Evolutionary conservation across 2,329 filamentous ascomycete species (phyloP), one percentile per base, ranked within the genome.

Genomic region (Alternaria brassicicola): DNA sequence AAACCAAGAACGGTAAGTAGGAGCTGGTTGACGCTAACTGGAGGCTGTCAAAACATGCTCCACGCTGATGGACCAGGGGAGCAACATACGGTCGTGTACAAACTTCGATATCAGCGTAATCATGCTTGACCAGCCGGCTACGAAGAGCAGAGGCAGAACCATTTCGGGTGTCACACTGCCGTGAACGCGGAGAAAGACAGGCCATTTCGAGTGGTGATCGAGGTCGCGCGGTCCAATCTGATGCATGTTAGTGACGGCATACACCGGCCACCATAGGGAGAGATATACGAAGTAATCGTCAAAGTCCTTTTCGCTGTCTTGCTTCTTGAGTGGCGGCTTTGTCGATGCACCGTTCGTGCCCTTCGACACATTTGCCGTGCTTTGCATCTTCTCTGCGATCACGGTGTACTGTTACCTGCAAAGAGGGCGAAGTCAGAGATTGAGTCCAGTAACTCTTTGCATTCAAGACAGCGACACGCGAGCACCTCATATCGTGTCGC

Each of bases 1-100:
- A 93, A 93, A 88, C 90, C 90, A 47, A 89, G 85, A 55, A 93
- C 86, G 1, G 90, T 93, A 51, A 93, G 82, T 15, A 93, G 82
- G 26, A 91, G 84, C 12, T 84, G 86, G 66, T 85, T 83, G 57
- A 92, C 86, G 36, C 83, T 83, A 23, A 88, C 74, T 57, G 62
- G 80, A 70, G 13, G 17, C 2, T 9, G 21, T 48, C 15, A 54
- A 30, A 43, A 42, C 5, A 31, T 13, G 7, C 9, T 13, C 2
- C 9, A 25, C 30, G 6, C 3, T 13, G 7, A 9, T 6, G 36
- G 19, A 19, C 21, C 6, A 21, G 10, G 15, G 6, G 2, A 21
- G 3, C 46, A 28, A 2, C 70, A 19, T 52, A 74, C 72, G 69
- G 25, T 73, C 62, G 30, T 70, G 63, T 3, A 84, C 79, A 41